Evolutionary conservation across 2,329 filamentous ascomycete genomes (phyloP), one percentile per base, ranked within the genome.

Genomic region (Colletotrichum tabaci): DNA sequence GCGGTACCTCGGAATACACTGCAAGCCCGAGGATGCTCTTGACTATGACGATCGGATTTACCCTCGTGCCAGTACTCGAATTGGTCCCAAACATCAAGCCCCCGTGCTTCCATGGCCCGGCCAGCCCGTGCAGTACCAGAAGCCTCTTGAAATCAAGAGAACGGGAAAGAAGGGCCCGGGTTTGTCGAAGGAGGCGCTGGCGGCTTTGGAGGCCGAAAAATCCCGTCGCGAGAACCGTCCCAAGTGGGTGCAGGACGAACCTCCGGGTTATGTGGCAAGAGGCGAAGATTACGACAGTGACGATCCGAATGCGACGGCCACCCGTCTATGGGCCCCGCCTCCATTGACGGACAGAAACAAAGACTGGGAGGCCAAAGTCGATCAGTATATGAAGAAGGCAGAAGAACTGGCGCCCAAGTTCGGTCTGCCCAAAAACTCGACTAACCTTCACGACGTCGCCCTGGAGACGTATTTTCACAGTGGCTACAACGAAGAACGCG

Each of bases 1-100:
- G 85, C 91, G 96, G 72, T 99, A 99, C 81, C 85, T 99, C 8
- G 96, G 96, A 47, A 95, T 98, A 75, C 96, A 99, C 82, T 98
- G 95, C 82, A 93, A 95, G 75, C 93, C 96, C 1, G 95, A 98
- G 81, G 96, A 99, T 83, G 96, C 94, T 0, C 86, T 99, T 40
- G 96, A 99, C 80, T 97, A 98, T 79, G 96, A 99, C 78, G 96
- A 99, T 81, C 92, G 96, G 74, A 98, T 99, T 75, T 98, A 98
- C 79, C 96, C 96, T 10, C 92, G 96, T 75, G 96, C 96, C 18
- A 97, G 95, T 79, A 98, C 96, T 66, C 92, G 96, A 47, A 87
- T 98, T 47, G 96, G 96, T 9, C 94, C 95, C 12, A 91, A 95
- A 66, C 95, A 98, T 81, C 96, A 99, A 84, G 96, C 96, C 4